Evolutionary conservation across 495 filamentous ascomycete genomes (phyloP), one percentile per base, ranked within the genome.

Genomic region (Hypoxylon intermedium): DNA sequence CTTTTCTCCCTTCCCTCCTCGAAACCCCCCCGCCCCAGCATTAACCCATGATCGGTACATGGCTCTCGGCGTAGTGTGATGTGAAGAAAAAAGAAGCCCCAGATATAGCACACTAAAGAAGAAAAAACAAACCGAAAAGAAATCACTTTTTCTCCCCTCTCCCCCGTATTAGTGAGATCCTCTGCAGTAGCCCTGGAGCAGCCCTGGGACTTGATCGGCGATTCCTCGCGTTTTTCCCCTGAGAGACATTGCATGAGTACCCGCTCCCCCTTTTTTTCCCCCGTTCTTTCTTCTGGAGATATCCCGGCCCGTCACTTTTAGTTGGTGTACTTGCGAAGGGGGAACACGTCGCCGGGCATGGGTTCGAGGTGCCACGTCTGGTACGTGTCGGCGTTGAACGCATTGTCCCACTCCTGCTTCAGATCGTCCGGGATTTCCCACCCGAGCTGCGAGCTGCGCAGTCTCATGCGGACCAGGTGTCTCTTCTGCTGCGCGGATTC

Each of bases 401-500:
- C 79, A 48, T 74, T 64, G 31, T 72, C 52, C 78, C 78, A 82
- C 48, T 79, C 78, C 44, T 51, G 61, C 49, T 60, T 57, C 18
- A 82, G 72, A 53, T 73, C 74, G 7, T 64, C 55, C 12, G 79
- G 79, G 36, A 82, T 78, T 20, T 67, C 48, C 79, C 79, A 82
- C 18, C 77, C 77, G 13, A 70, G 70, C 20, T 59, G 63, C 38
- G 75, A 65, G 67, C 72, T 79, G 45, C 79, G 77, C 31, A 80
- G 76, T 58, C 79, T 73, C 77, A 79, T 80, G 69, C 79, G 79
- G 44, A 82, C 79, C 36, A 82, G 63, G 49, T 82, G 79, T 37
- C 79, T 73, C 70, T 77, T 78, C 55, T 75, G 71, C 6, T 66
- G 65, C 15, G 72, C 42, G 9, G 65, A 65, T 49, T 74, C 52